These are phyloP conservation scores for Erigeron canadensis DNA, from an alignment of 129 eudicot species.

Conservation along the genomic window DNA sequence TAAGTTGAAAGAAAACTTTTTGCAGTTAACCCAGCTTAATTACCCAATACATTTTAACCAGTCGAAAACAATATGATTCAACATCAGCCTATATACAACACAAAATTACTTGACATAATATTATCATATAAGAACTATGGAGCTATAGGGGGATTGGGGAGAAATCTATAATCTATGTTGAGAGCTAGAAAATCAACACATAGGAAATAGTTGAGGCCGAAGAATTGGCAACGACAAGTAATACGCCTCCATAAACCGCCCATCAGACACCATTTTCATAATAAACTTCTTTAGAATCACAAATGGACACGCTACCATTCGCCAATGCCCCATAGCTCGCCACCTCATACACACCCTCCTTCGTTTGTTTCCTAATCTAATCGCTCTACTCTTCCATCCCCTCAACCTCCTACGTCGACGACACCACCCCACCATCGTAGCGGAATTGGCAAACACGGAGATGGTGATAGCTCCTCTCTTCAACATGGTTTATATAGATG, in stretches of 20 bases:
- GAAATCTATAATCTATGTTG: too few relatives aligned
- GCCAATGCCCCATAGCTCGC: conserved; percentile 53
- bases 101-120: too few relatives aligned
- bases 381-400: conserved; percentile 32
- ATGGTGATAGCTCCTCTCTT: conserved; percentile 43
- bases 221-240: conserved; percentile 47
- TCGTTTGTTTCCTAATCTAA: conserved; percentile 48
- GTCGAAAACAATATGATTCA: too few relatives aligned
- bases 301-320: conserved; percentile 43
- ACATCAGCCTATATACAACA: too few relatives aligned
- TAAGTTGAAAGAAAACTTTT: too few relatives aligned
- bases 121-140: too few relatives aligned
- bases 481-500: conserved; percentile 20
- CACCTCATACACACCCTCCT: conserved; percentile 44
- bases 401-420: conserved; percentile 44
- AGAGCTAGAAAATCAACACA: conserved; percentile 35
- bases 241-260: conserved; percentile 45
- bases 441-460: conserved; percentile 50
- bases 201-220: conserved; percentile 59
- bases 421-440: conserved; percentile 64
- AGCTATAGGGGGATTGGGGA: too few relatives aligned
- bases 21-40: too few relatives aligned
- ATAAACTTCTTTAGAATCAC: conserved; percentile 43
- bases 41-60: too few relatives aligned
- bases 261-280: conserved; percentile 38